These are phyloP conservation scores for Monilinia fructicola DNA, from an alignment of 2,329 filamentous ascomycete genomes.

Conservation along the genomic window DNA sequence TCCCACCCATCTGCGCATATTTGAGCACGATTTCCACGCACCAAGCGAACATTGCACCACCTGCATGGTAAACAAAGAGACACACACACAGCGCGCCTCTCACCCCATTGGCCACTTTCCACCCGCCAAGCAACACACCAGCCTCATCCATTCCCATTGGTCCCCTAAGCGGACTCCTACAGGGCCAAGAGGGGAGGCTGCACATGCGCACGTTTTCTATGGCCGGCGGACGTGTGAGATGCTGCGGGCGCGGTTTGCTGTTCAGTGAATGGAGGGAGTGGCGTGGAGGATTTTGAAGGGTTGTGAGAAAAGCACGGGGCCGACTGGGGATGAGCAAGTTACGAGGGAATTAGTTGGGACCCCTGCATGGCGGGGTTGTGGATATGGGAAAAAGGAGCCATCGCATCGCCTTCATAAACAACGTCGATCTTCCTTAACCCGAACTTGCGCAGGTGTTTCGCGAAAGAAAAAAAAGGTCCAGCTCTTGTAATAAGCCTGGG, in stretches of 20 bases:
- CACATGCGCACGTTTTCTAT: conserved; percentile 21
- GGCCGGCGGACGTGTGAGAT: background rate
- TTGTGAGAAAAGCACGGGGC: background rate
- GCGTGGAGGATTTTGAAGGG: too few relatives aligned
- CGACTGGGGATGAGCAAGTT: conserved; percentile 17
- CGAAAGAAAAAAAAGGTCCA: too few relatives aligned
- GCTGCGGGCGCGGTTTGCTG: background rate
- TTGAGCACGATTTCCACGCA: background rate
- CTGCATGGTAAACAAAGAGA: background rate
- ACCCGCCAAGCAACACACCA: background rate
- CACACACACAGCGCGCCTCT: background rate
- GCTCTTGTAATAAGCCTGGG: background rate
- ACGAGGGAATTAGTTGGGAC: conserved; percentile 9
- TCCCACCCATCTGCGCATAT: background rate
- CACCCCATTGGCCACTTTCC: background rate
- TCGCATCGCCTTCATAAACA: background rate
- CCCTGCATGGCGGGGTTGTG: background rate
- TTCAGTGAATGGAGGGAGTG: background rate
- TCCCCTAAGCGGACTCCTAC: background rate
- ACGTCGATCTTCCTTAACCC: background rate
- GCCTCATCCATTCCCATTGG: background rate
- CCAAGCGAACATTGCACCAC: too few relatives aligned
- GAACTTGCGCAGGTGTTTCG: too few relatives aligned
- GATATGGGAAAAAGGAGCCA: too few relatives aligned
- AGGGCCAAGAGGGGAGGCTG: conserved; percentile 10